Percentiles rank a stretch among this genome's conserved stretches.
phyloP scores from a whole-genome alignment of 108 stramenopile genomes.

The Aurantiochytrium sp. region DNA sequence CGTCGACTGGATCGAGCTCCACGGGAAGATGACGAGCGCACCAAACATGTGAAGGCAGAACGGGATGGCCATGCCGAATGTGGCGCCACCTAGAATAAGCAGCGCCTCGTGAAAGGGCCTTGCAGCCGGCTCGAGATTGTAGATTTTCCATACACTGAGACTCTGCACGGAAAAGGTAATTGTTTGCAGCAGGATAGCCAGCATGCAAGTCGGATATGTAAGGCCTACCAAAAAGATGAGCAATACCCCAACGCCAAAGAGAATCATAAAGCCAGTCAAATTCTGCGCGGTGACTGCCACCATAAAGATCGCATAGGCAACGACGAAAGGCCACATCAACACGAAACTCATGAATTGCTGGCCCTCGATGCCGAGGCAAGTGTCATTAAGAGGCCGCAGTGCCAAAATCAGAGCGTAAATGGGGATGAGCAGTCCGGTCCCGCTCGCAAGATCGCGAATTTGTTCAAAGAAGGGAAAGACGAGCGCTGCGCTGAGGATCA shows the following conservation, averaged over 20 bases:
- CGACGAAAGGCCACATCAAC: neutral
- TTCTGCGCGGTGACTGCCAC: neutral
- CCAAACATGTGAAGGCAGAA: neutral
- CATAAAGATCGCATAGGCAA: neutral
- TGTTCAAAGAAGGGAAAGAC: neutral
- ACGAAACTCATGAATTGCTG: neutral
- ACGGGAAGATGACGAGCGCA: neutral
- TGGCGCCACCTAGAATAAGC: neutral
- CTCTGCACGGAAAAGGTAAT: neutral
- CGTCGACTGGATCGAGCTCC: neutral
- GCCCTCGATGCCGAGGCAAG: neutral
- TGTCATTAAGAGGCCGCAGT: neutral
- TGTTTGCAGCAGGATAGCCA: neutral
- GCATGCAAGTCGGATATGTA: neutral
- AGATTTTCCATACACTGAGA: neutral
- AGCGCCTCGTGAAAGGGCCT: neutral
- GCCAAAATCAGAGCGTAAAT: neutral
- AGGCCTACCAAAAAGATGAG: neutral
- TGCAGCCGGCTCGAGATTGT: neutral
- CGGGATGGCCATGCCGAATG: neutral
- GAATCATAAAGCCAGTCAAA: neutral
- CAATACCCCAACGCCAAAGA: neutral
- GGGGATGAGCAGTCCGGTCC: neutral
- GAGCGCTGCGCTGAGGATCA: neutral
- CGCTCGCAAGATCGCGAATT: neutral